Conservation (phyloP, 164 flowering plant genomes). For the Cinnamomum chago region DNA sequence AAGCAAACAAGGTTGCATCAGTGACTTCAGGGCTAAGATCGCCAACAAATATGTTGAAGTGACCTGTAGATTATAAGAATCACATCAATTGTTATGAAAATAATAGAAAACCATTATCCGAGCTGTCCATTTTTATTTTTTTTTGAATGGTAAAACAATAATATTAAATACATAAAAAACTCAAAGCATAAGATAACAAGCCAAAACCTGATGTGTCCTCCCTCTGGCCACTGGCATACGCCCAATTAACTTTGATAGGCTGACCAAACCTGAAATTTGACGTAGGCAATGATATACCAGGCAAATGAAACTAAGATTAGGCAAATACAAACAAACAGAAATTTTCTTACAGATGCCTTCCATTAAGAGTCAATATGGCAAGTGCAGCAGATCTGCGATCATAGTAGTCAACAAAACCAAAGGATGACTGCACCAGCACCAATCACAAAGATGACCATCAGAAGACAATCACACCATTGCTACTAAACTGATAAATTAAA, state of each 20-base stretch:
- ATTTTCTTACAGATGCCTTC: slow-evolving; percentile 57
- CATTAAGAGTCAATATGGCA: slow-evolving; percentile 62
- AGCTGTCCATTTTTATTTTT: neutral
- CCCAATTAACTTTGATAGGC: slow-evolving; percentile 83
- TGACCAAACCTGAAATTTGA: slow-evolving; percentile 64
- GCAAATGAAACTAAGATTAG: slow-evolving; percentile 1
- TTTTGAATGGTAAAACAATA: no score
- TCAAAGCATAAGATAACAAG: neutral
- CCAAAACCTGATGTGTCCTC: slow-evolving; percentile 61
- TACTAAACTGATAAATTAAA: no score
- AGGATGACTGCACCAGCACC: slow-evolving; percentile 53
- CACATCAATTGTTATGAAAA: neutral
- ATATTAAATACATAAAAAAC: neutral
- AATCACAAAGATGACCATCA: neutral
- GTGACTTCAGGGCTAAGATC: slow-evolving; percentile 98
- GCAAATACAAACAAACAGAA: neutral
- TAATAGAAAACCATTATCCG: neutral
- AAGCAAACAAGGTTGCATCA: slow-evolving; percentile 86
- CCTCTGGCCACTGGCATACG: slow-evolving; percentile 71
- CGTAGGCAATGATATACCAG: neutral
- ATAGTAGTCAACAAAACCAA: slow-evolving; percentile 69
- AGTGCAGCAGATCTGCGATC: slow-evolving; percentile 71
- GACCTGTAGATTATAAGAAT: slow-evolving; percentile 42
- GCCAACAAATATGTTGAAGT: slow-evolving; percentile 92
- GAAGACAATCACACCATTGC: neutral